Evolutionary conservation across 495 filamentous ascomycete genomes (phyloP).

Genomic region (Hypoxylon cercidicola): DNA sequence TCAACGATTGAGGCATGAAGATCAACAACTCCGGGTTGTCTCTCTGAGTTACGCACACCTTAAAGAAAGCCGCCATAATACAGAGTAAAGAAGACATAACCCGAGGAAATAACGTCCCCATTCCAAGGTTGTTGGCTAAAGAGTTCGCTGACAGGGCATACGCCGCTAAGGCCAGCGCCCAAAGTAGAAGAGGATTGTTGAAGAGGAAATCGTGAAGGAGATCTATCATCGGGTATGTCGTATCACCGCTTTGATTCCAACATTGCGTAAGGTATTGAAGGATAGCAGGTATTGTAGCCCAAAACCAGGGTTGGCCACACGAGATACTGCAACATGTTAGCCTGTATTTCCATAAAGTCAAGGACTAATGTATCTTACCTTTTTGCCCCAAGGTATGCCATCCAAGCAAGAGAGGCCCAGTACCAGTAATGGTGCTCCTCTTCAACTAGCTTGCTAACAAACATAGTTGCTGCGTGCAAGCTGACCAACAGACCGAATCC

Average conservation of each 20-base stretch:
- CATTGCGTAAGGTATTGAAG: background rate
- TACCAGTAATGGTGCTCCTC: conserved; percentile 10
- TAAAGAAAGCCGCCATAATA: background rate
- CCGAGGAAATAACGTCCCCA: background rate
- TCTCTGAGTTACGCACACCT: conserved; percentile 1
- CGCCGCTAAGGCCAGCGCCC: background rate
- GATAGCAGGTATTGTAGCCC: background rate
- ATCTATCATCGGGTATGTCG: background rate
- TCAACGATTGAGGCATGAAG: background rate
- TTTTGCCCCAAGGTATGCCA: background rate
- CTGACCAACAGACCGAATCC: background rate
- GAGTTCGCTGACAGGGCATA: background rate
- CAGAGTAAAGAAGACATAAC: background rate
- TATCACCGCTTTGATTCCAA: conserved; percentile 1
- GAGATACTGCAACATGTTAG: background rate
- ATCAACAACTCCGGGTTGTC: background rate
- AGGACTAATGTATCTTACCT: background rate
- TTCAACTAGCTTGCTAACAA: conserved; percentile 4
- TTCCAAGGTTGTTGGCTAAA: background rate
- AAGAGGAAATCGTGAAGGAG: background rate
- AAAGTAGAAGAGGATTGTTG: background rate
- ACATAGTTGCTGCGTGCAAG: conserved; percentile 4
- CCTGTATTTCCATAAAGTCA: background rate
- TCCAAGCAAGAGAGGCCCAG: background rate
- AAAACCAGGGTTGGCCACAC: background rate